phyloP scores from a whole-genome alignment of 2,329 filamentous ascomycete genomes.

The Ambrosiella xylebori region DNA sequence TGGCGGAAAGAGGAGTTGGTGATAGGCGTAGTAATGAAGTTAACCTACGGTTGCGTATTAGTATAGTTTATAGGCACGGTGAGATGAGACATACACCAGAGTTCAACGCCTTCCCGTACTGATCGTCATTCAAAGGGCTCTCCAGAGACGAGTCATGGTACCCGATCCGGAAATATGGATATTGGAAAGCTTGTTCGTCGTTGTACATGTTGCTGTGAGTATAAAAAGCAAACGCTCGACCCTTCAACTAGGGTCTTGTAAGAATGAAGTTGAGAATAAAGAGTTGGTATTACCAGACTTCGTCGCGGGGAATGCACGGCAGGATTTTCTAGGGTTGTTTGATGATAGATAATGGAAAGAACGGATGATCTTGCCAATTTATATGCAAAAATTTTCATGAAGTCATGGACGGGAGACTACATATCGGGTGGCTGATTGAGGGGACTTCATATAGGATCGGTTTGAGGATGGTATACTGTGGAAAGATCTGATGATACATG shows the following conservation, averaged over 20 bases:
- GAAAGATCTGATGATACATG: not conserved
- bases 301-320: not conserved
- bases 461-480: not conserved
- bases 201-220: not conserved
- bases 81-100: constrained; percentile 39
- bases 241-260: not conserved
- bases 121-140: constrained; percentile 41
- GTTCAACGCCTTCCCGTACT: constrained; percentile 52
- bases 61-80: constrained; percentile 6
- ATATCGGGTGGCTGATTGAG: not conserved
- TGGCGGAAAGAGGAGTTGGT: constrained; percentile 57
- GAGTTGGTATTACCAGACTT: not conserved
- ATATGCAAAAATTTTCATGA: not conserved
- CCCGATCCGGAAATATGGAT: constrained; percentile 25
- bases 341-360: not conserved
- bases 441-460: not conserved
- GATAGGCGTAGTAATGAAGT: constrained; percentile 62
- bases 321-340: not conserved
- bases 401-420: no score
- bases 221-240: not conserved
- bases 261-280: not conserved
- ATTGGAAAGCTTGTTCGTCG: not conserved
- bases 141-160: constrained; percentile 53
- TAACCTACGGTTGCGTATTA: constrained; percentile 39
- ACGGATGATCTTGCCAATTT: not conserved